Conservation (phyloP, 495 filamentous ascomycete species). For the Trichoderma gamsii region DNA sequence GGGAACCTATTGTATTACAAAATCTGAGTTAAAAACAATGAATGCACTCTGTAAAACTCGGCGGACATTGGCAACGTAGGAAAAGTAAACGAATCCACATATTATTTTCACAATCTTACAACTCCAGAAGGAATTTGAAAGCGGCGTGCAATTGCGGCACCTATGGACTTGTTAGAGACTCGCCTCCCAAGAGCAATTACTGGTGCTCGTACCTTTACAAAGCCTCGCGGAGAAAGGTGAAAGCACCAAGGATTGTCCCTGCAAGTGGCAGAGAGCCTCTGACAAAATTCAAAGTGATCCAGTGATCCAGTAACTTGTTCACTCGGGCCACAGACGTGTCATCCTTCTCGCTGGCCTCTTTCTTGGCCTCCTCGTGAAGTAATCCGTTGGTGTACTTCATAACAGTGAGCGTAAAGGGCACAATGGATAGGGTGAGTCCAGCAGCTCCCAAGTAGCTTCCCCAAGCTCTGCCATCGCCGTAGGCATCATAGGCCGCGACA, state of each 20-base stretch:
- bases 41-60: too few species aligned
- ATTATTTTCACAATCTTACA: too few species aligned
- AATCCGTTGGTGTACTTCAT: constrained; percentile 26
- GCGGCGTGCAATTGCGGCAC: too few species aligned
- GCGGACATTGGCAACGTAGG: too few species aligned
- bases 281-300: constrained; percentile 9
- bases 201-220: neutral
- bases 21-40: too few species aligned
- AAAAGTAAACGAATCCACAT: too few species aligned
- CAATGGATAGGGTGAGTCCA: constrained; percentile 19
- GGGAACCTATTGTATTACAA: too few species aligned
- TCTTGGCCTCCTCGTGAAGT: constrained; percentile 24
- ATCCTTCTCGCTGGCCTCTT: constrained; percentile 6
- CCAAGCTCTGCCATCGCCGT: neutral
- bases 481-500: constrained; percentile 6
- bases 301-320: neutral
- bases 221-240: neutral
- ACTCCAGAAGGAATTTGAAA: too few species aligned
- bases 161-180: too few species aligned
- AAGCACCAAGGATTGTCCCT: neutral
- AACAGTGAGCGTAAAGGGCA: constrained; percentile 30
- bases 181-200: too few species aligned
- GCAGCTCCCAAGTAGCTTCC: constrained; percentile 10
- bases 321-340: neutral
- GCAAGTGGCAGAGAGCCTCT: constrained; percentile 13